Evolutionary conservation across 2,329 filamentous ascomycete genomes (phyloP).

Genomic region (Cercospora canescens): DNA sequence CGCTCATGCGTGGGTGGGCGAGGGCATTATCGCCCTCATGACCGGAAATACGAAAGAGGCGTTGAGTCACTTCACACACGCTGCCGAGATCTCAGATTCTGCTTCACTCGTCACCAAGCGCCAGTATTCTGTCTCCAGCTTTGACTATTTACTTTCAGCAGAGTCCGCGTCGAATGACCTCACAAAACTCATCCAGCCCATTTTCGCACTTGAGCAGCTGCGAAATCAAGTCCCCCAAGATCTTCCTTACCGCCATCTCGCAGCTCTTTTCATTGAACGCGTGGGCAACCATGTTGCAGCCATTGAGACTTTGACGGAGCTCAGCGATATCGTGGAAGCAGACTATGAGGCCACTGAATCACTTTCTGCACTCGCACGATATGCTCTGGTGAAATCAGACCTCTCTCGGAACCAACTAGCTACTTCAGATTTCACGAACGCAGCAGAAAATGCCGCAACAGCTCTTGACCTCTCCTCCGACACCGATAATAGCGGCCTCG

Average conservation of each 20-base stretch:
- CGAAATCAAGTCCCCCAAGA: slow-evolving; percentile 69
- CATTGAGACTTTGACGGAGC: slow-evolving; percentile 61
- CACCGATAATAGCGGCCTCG: slow-evolving; percentile 62
- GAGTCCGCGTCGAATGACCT: slow-evolving; percentile 54
- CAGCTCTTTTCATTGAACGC: slow-evolving; percentile 78
- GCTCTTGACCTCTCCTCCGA: slow-evolving; percentile 78
- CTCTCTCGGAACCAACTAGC: slow-evolving; percentile 82
- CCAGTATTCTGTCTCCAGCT: slow-evolving; percentile 77
- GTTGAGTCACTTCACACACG: slow-evolving; percentile 83
- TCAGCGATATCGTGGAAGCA: slow-evolving; percentile 71
- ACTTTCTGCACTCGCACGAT: slow-evolving; percentile 67
- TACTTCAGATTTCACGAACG: slow-evolving; percentile 61
- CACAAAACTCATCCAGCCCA: slow-evolving; percentile 71
- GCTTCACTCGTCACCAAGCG: slow-evolving; percentile 71
- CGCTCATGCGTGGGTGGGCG: slow-evolving; percentile 89
- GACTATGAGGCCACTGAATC: slow-evolving; percentile 87
- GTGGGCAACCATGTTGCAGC: slow-evolving; percentile 67
- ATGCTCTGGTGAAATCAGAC: slow-evolving; percentile 82
- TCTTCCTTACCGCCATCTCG: slow-evolving; percentile 72
- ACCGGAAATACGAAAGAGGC: slow-evolving; percentile 76
- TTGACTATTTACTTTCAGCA: slow-evolving; percentile 73
- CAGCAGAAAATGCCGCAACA: slow-evolving; percentile 77
- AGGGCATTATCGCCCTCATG: slow-evolving; percentile 79
- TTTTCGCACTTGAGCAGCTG: slow-evolving; percentile 86
- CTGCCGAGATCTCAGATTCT: slow-evolving; percentile 86